Evolutionary conservation across 345 rosid species (phyloP).

Genomic region (Anacardium occidentale): DNA sequence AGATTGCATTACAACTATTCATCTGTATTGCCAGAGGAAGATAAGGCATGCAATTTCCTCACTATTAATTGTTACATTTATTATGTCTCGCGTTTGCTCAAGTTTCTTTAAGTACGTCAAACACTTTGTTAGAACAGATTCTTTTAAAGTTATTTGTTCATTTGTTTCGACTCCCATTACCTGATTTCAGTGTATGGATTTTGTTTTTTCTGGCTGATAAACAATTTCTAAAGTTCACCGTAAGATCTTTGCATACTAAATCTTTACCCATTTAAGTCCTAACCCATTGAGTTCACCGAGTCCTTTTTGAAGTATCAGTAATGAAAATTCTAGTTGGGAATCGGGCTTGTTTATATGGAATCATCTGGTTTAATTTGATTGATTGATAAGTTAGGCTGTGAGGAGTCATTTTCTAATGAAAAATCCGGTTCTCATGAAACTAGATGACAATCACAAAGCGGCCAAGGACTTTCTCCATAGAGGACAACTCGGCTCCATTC

Average conservation of each 20-base stretch:
- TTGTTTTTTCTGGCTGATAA: background rate
- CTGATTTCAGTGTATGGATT: background rate
- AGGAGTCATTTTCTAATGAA: constrained; percentile 9
- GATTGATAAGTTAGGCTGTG: background rate
- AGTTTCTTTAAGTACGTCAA: background rate
- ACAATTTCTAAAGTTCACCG: background rate
- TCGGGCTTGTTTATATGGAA: background rate
- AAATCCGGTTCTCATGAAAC: background rate
- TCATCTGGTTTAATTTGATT: background rate
- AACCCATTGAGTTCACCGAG: background rate
- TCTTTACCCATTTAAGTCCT: no score
- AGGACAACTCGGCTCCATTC: constrained; percentile 26
- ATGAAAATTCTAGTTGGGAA: background rate
- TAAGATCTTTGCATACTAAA: no score
- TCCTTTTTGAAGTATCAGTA: background rate
- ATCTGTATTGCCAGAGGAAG: constrained; percentile 37
- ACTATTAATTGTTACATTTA: background rate
- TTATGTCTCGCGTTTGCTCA: background rate
- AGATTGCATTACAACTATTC: constrained; percentile 25
- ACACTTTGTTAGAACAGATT: background rate
- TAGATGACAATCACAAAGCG: constrained; percentile 48
- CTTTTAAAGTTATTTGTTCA: background rate
- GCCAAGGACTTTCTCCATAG: constrained; percentile 35
- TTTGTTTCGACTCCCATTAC: background rate
- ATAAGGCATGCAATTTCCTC: constrained; percentile 35